phyloP scores from a whole-genome alignment of 345 rosid species.

The Eutrema yunnanense region DNA sequence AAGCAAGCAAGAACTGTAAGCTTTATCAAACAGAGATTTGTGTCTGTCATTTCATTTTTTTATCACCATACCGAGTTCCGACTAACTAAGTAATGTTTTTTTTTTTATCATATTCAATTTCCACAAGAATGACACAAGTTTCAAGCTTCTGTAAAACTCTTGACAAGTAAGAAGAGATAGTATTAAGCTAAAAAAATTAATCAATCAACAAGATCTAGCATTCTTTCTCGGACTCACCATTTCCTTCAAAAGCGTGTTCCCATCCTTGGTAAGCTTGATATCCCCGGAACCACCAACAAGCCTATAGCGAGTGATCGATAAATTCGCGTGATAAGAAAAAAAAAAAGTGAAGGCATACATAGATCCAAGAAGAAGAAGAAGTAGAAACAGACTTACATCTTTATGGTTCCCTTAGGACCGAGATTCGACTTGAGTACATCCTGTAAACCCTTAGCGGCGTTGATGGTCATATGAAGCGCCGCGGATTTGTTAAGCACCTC shows the following conservation, averaged over 20 bases:
- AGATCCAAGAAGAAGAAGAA: background rate
- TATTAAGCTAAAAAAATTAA: background rate
- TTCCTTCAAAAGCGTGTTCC: constrained; percentile 91
- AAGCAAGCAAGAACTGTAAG: constrained; percentile 5
- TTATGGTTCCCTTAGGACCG: constrained; percentile 98
- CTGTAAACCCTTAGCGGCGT: constrained; percentile 94
- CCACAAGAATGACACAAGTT: background rate
- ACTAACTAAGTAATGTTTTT: background rate
- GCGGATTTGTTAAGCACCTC: constrained; percentile 98
- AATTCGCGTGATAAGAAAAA: background rate
- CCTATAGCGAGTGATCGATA: constrained; percentile 30
- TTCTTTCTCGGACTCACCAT: constrained; percentile 43
- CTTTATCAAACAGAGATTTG: background rate
- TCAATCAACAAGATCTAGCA: constrained; percentile 19
- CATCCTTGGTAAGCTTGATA: constrained; percentile 95
- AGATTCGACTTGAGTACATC: constrained; percentile 91
- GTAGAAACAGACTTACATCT: constrained; percentile 44
- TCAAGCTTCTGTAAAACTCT: background rate
- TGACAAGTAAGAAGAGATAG: background rate
- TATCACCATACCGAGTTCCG: background rate
- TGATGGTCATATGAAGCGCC: constrained; percentile 97
- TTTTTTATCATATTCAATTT: background rate
- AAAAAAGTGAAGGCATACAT: background rate
- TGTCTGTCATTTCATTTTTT: background rate
- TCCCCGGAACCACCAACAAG: constrained; percentile 99